Evolutionary conservation across 306 rosid species (phyloP), one percentile per base, ranked within the genome.

Genomic region (Sicyos edulis): DNA sequence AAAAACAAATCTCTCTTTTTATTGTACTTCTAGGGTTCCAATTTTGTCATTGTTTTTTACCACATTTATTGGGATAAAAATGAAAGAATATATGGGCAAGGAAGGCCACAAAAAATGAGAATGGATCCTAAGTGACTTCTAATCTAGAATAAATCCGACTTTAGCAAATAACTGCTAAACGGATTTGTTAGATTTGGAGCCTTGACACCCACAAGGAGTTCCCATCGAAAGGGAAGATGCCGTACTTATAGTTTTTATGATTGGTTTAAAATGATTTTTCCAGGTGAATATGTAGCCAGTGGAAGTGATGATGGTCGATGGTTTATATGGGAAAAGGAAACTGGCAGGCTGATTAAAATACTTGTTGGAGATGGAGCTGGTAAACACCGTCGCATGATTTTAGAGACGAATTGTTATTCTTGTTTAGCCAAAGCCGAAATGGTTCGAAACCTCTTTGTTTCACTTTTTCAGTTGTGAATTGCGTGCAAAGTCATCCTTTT

Each of bases 251-350:
- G 20, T 56, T 40, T 58, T 34, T 17, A 34, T 73, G 71, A 72
- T 44, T 19, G 55, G 22, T 75, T 22, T 73, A 14, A 76, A 49
- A 67, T 84, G 78, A 75, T 78, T 75, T 79, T 80, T 76, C 50
- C 74, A 93, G 97, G 99, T 78, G 96, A 91, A 79, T 91, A 82
- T 80, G 82, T 93, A 61, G 97, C 99, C 61, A 91, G 97, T 70
- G 99, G 99, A 78, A 93, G 99, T 73, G 99, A 93, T 83, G 99
- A 91, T 82, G 99, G 99, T 22, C 86, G 96, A 89, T 93, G 96
- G 96, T 91, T 91, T 82, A 84, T 93, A 71, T 93, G 99, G 97
- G 99, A 93, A 82, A 93, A 93, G 82, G 73, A 24, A 70, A 93
- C 96, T 16, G 97, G 99, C 56, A 88, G 99, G 80, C 88, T 93